Evolutionary conservation across 1,284 basidiomycete species (phyloP), one percentile per base, ranked within the genome.

Genomic region (Ustilago shanxiensis): DNA sequence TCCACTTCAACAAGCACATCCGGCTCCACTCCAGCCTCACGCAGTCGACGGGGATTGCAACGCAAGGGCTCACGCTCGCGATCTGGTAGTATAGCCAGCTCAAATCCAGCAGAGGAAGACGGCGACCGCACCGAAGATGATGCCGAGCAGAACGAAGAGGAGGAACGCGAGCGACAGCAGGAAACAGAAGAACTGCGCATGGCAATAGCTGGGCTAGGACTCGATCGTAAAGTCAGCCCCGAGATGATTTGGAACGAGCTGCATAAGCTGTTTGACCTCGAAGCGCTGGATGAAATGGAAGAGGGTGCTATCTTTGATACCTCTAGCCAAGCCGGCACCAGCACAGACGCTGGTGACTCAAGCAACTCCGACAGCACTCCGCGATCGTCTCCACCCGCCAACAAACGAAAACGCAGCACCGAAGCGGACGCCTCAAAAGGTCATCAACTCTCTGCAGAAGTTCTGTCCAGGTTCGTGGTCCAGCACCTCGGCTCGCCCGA

Each of bases 201-300:
- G 13, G 76, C 74, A 61, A 78, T 79, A 29, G 66, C 69, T 1
- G 54, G 55, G 5, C 69, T 83, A 9, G 77, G 77, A 1, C 26
- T 70, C 11, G 68, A 76, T 20, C 60, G 61, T 22, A 62, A 52
- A 26, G 56, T 81, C 18, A 60, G 22, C 7, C 45, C 72, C 2
- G 50, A 66, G 2, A 72, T 69, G 62, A 47, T 79, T 24, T 82
- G 82, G 80, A 60, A 60, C 26, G 73, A 72, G 57, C 66, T 84
- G 33, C 55, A 66, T 20, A 29, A 60, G 20, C 74, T 80, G 14
- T 84, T 82, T 41, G 79, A 84, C 37, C 56, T 81, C 8, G 72
- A 79, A 6, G 79, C 79, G 9, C 68, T 84, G 8, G 79, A 84
- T 29, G 80, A 83, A 22, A 67, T 83, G 66, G 75, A 73, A 56